These are phyloP conservation scores for Candida nitratophila DNA, from an alignment of 805 yeast species.

Conservation along the genomic window DNA sequence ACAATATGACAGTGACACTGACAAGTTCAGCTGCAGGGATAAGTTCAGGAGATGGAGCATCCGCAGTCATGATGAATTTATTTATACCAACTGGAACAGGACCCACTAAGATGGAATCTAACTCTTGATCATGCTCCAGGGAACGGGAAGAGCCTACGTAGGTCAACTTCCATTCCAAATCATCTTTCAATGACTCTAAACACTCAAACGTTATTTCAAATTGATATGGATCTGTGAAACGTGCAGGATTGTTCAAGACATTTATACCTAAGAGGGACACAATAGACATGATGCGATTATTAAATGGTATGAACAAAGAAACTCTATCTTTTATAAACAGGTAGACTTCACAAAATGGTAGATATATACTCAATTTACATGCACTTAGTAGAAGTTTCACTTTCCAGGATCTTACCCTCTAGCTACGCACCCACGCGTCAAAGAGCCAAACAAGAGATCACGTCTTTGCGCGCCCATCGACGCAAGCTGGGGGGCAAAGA, in stretches of 20 bases:
- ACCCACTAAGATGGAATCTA: constrained; percentile 94
- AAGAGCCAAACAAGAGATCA: too few relatives aligned
- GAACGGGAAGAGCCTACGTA: constrained; percentile 96
- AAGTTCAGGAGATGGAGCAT: constrained; percentile 92
- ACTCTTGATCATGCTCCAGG: constrained; percentile 91
- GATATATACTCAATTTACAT: too few relatives aligned
- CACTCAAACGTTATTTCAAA: constrained; percentile 98
- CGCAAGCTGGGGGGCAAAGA: too few relatives aligned
- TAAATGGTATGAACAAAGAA: too few relatives aligned
- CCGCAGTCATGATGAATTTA: constrained; percentile 87
- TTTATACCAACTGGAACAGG: constrained; percentile 98
- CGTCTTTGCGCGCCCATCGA: too few relatives aligned
- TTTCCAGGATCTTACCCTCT: too few relatives aligned
- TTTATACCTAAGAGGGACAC: constrained; percentile 88
- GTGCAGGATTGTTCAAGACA: constrained; percentile 91
- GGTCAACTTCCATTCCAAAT: constrained; percentile 94
- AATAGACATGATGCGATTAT: constrained; percentile 72
- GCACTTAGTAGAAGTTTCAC: too few relatives aligned
- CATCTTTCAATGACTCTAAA: constrained; percentile 83
- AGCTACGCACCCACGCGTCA: too few relatives aligned
- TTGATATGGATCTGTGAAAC: constrained; percentile 87
- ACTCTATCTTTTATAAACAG: too few relatives aligned
- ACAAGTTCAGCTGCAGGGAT: constrained; percentile 96
- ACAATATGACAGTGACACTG: constrained; percentile 85
- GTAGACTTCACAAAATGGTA: too few relatives aligned